phyloP scores from a whole-genome alignment of 2,329 filamentous ascomycete genomes.

The Epichloe sylvatica region DNA sequence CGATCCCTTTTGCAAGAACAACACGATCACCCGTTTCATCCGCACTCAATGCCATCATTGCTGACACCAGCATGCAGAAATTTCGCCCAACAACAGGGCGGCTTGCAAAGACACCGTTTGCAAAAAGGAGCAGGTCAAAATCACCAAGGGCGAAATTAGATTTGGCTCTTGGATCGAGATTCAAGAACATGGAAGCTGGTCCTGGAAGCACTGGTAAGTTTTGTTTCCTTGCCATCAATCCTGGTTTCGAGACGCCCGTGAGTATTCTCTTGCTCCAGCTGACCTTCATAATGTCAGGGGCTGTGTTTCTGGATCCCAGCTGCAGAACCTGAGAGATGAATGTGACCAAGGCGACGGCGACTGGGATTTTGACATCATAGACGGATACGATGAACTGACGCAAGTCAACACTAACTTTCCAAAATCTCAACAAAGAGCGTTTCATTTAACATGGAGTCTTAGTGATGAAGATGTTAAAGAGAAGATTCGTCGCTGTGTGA shows the following conservation, averaged over 20 bases:
- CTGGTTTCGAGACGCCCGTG: neutral
- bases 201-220: slow-evolving; percentile 79
- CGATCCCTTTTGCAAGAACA: neutral
- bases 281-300: slow-evolving; percentile 45
- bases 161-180: slow-evolving; percentile 60
- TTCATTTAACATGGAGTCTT: slow-evolving; percentile 11
- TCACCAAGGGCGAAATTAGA: slow-evolving; percentile 65
- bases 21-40: neutral
- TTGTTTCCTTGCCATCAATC: neutral
- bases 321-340: slow-evolving; percentile 49
- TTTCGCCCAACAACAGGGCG: slow-evolving; percentile 57
- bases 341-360: slow-evolving; percentile 32
- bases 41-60: neutral
- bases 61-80: slow-evolving; percentile 41
- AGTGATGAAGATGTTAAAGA: slow-evolving; percentile 48
- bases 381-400: slow-evolving; percentile 67
- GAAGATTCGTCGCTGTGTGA: slow-evolving; percentile 59
- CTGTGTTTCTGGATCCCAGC: slow-evolving; percentile 65
- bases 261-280: neutral
- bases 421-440: neutral
- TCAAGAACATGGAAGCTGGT: slow-evolving; percentile 47
- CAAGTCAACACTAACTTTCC: slow-evolving; percentile 17
- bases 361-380: slow-evolving; percentile 52
- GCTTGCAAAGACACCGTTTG: slow-evolving; percentile 61
- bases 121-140: slow-evolving; percentile 56